phyloP scores from a whole-genome alignment of 257 asterid genomes.

The Scutellaria galericulata region DNA sequence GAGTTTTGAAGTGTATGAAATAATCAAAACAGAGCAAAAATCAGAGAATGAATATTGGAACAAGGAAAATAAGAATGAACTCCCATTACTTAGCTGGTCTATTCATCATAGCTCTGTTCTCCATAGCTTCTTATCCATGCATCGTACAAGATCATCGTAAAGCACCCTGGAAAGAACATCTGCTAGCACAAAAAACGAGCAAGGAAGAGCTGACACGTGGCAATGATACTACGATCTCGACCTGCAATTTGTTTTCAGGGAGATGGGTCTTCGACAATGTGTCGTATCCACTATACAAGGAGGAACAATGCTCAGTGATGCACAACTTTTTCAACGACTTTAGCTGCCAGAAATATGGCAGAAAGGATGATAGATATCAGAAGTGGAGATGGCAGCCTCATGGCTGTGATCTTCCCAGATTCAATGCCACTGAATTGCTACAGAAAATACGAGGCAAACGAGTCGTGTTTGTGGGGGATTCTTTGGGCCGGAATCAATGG shows the following conservation, averaged over 20 bases:
- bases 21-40: too few species aligned
- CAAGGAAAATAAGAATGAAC: too few species aligned
- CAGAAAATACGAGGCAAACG: constrained; percentile 19
- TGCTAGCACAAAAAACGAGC: neutral
- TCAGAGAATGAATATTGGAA: too few species aligned
- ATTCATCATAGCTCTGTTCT: too few species aligned
- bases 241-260: constrained; percentile 19
- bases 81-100: too few species aligned
- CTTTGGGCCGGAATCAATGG: constrained; percentile 26
- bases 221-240: neutral
- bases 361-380: constrained; percentile 3
- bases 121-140: too few species aligned
- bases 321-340: neutral
- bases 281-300: constrained; percentile 20
- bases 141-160: too few species aligned
- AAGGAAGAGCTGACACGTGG: neutral
- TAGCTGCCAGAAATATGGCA: constrained; percentile 6
- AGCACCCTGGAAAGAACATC: too few species aligned
- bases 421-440: neutral
- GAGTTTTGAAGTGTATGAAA: too few species aligned
- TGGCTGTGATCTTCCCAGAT: constrained; percentile 21
- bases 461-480: constrained; percentile 22
- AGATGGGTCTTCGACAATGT: constrained; percentile 22
- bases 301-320: constrained; percentile 6
- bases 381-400: constrained; percentile 31